Evolutionary conservation across 2,329 filamentous ascomycete genomes (phyloP), one percentile per base, ranked within the genome.

Genomic region (Pseudocercospora fijiensis): DNA sequence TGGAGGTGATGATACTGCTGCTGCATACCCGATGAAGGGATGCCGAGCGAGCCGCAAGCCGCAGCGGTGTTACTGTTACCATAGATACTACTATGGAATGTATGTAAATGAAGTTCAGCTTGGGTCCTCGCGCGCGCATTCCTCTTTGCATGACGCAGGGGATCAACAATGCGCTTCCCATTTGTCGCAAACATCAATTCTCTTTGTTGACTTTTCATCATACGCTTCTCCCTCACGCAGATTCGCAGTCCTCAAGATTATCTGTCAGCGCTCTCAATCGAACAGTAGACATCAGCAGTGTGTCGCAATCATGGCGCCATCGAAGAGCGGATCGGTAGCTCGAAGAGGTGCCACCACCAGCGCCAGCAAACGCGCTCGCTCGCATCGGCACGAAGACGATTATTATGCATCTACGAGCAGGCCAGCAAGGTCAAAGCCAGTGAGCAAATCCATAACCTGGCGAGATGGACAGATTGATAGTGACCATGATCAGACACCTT

Each of bases 171-270:
- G 55, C 28, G 37, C 24, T 20, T 24, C 18, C 22, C 26, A 8
- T 11, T 57, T 57, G 11, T 57, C 55, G 55, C 55, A 57, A 57
- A 57, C 55, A 57, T 57, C 33, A n/a, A 57, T 43, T 24, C 37
- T 22, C 55, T 57, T 57, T 57, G 55, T 57, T 28, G 18, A 56
- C 20, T 33, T 22, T 16, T 11, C 22, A 8, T 4, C 4, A 27
- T n/a, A n/a, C n/a, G 8, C 13, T 57, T 10, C 7, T 18, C 49
- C 27, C 37, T n/a, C 5, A n/a, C 18, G 5, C 3, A 41, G 37
- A 2, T 41, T 6, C 6, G 3, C 0, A 18, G 37, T 6, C 18
- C 55, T 20, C 18, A 41, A 27, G 8, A 3, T 13, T 28, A 22
- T 41, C 20, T 20, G 8, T 41, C 18, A 37, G 28, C 30, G 11